Conservation (phyloP, 2,329 filamentous ascomycete genomes). For the Beauveria australis region DNA sequence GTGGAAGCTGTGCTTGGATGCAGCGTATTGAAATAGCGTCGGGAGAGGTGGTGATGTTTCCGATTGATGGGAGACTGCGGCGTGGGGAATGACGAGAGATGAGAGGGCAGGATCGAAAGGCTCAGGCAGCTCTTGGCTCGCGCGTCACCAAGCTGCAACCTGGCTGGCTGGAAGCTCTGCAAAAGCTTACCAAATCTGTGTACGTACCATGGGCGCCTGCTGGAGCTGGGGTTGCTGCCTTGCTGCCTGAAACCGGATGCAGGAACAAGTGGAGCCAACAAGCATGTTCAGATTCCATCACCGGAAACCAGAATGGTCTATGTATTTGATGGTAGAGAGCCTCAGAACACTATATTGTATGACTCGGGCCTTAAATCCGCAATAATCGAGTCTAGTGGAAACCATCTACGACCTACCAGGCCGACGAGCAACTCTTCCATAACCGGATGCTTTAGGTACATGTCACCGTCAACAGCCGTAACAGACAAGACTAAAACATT, state of each 20-base stretch:
- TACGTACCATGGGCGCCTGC: slow-evolving; percentile 11
- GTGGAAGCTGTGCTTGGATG: not conserved
- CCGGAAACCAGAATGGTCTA: too few species aligned
- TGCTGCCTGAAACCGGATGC: slow-evolving; percentile 14
- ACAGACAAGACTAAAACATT: not conserved
- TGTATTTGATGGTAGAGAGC: too few species aligned
- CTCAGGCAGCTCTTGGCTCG: slow-evolving; percentile 37
- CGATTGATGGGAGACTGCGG: slow-evolving; percentile 4
- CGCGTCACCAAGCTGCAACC: slow-evolving; percentile 28
- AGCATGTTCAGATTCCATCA: too few species aligned
- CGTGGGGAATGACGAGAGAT: slow-evolving; percentile 16
- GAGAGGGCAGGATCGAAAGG: slow-evolving; percentile 16
- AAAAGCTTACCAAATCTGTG: slow-evolving; percentile 11
- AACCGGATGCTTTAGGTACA: not conserved
- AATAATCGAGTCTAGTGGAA: too few species aligned
- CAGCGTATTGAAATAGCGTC: not conserved
- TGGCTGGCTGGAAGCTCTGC: slow-evolving; percentile 7
- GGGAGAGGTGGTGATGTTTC: not conserved
- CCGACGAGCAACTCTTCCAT: too few species aligned
- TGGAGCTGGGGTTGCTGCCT: slow-evolving; percentile 14
- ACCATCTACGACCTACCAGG: too few species aligned
- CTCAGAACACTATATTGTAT: too few species aligned
- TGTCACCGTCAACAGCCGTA: not conserved
- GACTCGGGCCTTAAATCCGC: too few species aligned
- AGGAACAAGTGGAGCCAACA: not conserved